Percentiles rank a stretch among this genome's conserved stretches.
Evolutionary conservation across 106 monocot genomes (phyloP).

Genomic region (Vanilla planifolia): DNA sequence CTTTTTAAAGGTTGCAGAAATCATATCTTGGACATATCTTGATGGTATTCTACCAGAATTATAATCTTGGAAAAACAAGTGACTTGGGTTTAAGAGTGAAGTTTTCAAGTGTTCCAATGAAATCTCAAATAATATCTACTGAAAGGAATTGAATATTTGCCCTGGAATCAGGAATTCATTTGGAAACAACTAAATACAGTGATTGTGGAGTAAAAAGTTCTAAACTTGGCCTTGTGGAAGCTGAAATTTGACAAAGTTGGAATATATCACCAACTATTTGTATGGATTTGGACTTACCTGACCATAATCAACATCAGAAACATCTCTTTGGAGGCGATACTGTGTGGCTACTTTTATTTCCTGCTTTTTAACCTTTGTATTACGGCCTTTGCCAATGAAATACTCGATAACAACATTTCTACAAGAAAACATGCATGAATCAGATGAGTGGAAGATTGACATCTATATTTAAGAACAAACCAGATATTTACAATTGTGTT

Average conservation of each 20-base stretch:
- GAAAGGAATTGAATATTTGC: no score
- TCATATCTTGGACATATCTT: not conserved
- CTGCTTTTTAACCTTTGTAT: conserved; percentile 7
- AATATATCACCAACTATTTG: not conserved
- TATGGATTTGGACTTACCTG: conserved; percentile 1
- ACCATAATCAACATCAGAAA: conserved; percentile 10
- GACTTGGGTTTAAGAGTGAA: no score
- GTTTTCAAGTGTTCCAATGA: no score
- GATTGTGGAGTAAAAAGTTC: not conserved
- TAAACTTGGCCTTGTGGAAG: not conserved
- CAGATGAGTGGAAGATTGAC: no score
- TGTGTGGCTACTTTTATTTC: conserved; percentile 14
- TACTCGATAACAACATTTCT: conserved; percentile 7
- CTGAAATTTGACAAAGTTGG: not conserved
- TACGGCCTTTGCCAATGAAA: conserved; percentile 7
- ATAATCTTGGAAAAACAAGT: no score
- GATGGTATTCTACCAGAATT: no score
- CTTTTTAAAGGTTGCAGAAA: not conserved
- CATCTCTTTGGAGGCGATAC: conserved; percentile 1
- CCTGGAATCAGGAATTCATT: not conserved
- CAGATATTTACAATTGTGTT: no score
- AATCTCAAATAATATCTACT: no score
- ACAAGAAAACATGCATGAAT: not conserved
- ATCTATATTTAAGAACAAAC: no score
- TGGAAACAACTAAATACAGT: not conserved